Base-by-base conservation (phyloP, 2,329 filamentous ascomycete species). In the Trichoderma sp. region DNA sequence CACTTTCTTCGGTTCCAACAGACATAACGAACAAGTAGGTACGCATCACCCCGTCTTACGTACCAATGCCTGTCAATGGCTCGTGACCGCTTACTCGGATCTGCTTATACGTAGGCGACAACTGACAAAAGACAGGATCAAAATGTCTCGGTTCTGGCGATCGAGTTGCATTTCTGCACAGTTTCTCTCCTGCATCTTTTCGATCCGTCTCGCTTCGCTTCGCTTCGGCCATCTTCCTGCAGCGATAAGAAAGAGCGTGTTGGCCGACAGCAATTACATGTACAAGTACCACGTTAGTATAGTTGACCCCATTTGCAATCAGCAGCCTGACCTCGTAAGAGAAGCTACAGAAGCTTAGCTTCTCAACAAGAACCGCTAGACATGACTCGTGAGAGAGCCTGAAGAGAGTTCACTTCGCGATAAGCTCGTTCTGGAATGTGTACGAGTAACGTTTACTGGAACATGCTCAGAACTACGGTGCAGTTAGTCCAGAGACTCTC, bases 381-480 rank as follows among this genome's bases (percentile, higher is more conserved):
- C 62, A 65, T 65, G 62, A 65, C 62, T 65, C 62, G 62, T 33
- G 52, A 65, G 35, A 56, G 31, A 10, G 60, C n/a, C 21, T 19
- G 35, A 43, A 19, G 52, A 19, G 31, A 24, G 52, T 56, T 16
- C 56, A 53, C 27, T 47, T 16, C 43, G 37, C 33, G 62, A 65
- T 65, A 65, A 65, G 62, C 43, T 65, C 55, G 62, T 65, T 65
- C 62, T 65, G 43, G 62, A 65, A 65, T 65, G 55, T 35, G 27
- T 53, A 49, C 60, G 60, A n/a, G 60, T 27, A 55, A 6, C 16
- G 52, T 16, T 21, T 31, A 13, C 35, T 27, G 19, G 21, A 5
- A 62, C 21, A 24, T 31, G 14, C n/a, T 35, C n/a, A 33, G 19
- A 40, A 43, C 40, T 43, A 43, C 40, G 40, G 37, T 19, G 40